Conservation (phyloP, 2,329 filamentous ascomycete genomes). For the Sclerotinia spermophila region DNA sequence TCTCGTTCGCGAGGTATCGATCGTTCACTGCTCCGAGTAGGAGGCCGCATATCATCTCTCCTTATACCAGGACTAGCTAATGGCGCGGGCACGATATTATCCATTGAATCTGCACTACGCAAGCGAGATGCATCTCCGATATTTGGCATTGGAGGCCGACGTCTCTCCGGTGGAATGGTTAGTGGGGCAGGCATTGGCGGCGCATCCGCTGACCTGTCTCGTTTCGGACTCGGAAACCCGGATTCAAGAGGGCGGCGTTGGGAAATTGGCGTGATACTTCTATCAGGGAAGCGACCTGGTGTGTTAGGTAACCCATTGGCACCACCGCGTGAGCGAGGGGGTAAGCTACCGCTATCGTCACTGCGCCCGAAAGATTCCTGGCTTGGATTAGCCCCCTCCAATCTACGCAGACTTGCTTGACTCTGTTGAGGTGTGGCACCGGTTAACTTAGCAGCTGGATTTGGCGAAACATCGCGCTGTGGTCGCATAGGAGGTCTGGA, state of each 20-base stretch:
- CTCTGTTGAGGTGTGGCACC: constrained; percentile 24
- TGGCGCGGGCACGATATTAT: constrained; percentile 39
- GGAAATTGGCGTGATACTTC: constrained; percentile 32
- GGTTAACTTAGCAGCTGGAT: constrained; percentile 30
- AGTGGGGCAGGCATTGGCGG: constrained; percentile 35
- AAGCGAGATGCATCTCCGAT: constrained; percentile 34
- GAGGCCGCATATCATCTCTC: constrained; percentile 37
- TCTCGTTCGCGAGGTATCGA: constrained; percentile 26
- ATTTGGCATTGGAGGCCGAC: constrained; percentile 37
- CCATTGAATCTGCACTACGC: constrained; percentile 27
- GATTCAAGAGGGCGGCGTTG: constrained; percentile 34
- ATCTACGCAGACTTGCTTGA: constrained; percentile 30
- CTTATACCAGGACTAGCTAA: constrained; percentile 38
- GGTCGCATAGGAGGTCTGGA: constrained; percentile 30
- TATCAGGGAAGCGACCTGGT: constrained; percentile 35
- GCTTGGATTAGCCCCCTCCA: constrained; percentile 33
- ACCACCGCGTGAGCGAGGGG: constrained; percentile 35
- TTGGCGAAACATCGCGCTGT: constrained; percentile 33
- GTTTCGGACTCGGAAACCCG: constrained; percentile 23
- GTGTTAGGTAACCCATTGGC: constrained; percentile 32
- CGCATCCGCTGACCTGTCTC: constrained; percentile 27
- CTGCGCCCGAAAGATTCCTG: constrained; percentile 36
- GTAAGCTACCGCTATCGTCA: constrained; percentile 33
- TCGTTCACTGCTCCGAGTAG: constrained; percentile 37
- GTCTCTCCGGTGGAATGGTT: constrained; percentile 35